A percentile compares a stretch with the other conserved stretches of the same genome.
These are phyloP conservation scores for Chytriomyces sp. DNA, from an alignment of 192 early-diverging fungal species.

Conservation along the genomic window DNA sequence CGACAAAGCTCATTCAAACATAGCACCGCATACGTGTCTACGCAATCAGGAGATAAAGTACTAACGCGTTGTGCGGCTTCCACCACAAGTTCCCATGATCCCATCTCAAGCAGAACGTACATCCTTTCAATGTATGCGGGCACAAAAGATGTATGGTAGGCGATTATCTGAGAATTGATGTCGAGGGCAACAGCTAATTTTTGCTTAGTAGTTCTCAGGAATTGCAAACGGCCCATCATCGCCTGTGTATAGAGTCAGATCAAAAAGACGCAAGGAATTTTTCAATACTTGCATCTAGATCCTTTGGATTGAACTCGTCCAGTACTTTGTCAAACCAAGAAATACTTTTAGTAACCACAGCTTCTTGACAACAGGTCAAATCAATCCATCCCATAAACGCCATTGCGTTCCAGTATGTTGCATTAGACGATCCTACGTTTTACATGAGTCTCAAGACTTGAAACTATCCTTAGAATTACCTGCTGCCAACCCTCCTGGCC, in stretches of 20 bases:
- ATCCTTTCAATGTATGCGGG: slow-evolving; percentile 58
- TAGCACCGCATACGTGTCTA: slow-evolving; percentile 46
- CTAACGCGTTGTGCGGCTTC: slow-evolving; percentile 50
- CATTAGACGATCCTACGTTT: background rate
- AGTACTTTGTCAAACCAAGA: slow-evolving; percentile 55
- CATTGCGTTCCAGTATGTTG: slow-evolving; percentile 22
- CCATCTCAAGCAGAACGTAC: slow-evolving; percentile 49
- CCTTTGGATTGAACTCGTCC: slow-evolving; percentile 42
- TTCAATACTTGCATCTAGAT: slow-evolving; percentile 45
- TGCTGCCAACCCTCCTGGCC: background rate
- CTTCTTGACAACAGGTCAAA: slow-evolving; percentile 33
- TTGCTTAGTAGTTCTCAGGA: slow-evolving; percentile 35
- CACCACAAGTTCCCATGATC: slow-evolving; percentile 50
- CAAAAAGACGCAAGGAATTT: background rate
- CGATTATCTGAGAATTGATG: slow-evolving; percentile 50
- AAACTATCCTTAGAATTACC: background rate
- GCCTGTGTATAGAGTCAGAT: slow-evolving; percentile 29
- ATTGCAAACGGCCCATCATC: slow-evolving; percentile 42
- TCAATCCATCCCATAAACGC: slow-evolving; percentile 54
- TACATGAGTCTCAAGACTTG: background rate
- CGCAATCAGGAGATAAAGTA: slow-evolving; percentile 39
- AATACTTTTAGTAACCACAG: slow-evolving; percentile 29
- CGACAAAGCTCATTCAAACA: slow-evolving; percentile 42
- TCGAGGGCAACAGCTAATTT: slow-evolving; percentile 50
- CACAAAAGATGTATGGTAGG: slow-evolving; percentile 46